Percentiles rank a stretch among this genome's conserved stretches.
phyloP scores from a whole-genome alignment of 108 stramenopile species.

The Parietichytrium sp. region DNA sequence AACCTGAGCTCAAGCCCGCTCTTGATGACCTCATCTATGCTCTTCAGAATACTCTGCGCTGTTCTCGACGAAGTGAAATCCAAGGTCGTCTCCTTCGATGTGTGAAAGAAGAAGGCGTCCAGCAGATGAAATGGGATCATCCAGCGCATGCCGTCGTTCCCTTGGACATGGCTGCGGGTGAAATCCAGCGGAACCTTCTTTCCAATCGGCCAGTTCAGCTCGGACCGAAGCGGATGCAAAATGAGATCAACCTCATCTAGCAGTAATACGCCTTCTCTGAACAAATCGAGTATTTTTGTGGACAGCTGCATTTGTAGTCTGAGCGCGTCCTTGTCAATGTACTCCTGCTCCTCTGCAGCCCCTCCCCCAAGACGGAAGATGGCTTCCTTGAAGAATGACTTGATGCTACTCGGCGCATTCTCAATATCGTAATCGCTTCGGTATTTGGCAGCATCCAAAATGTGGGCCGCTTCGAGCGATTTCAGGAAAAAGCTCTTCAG shows the following conservation, averaged over 20 bases:
- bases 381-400: constrained; percentile 9
- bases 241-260: constrained; percentile 97
- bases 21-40: neutral
- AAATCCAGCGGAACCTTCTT: constrained; percentile 93
- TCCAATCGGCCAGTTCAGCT: constrained; percentile 99
- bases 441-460: constrained; percentile 26
- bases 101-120: constrained; percentile 44
- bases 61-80: neutral
- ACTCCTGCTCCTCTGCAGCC: neutral
- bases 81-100: neutral
- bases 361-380: neutral
- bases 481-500: constrained; percentile 46
- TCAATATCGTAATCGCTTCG: constrained; percentile 14
- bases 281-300: neutral
- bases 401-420: constrained; percentile 13
- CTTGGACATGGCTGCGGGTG: constrained; percentile 56
- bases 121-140: constrained; percentile 42
- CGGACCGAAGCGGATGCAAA: constrained; percentile 94
- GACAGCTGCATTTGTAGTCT: constrained; percentile 18
- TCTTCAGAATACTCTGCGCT: neutral
- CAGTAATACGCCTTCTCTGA: constrained; percentile 67
- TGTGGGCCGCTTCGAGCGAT: constrained; percentile 26
- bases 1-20: neutral
- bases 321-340: neutral
- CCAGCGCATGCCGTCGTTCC: constrained; percentile 43